A percentile compares a stretch with the other conserved stretches of the same genome.
These are phyloP conservation scores for Aspergillus intermedius DNA, from an alignment of 2,329 filamentous ascomycete genomes.

Conservation along the genomic window DNA sequence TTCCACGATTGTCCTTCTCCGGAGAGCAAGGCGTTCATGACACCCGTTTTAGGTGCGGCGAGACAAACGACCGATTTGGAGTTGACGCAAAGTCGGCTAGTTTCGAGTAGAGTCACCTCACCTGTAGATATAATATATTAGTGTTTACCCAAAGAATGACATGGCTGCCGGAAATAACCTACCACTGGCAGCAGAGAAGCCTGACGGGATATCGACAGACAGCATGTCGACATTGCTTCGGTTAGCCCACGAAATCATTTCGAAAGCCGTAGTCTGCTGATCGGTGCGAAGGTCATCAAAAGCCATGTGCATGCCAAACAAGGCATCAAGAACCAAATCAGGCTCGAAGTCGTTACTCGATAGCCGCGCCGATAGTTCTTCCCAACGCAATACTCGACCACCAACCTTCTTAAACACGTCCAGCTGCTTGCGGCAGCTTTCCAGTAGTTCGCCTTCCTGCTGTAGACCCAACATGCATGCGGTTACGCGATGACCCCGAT, in stretches of 20 bases:
- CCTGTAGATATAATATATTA: conserved; percentile 30
- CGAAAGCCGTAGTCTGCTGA: conserved; percentile 76
- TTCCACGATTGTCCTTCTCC: conserved; percentile 59
- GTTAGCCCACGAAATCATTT: conserved; percentile 91
- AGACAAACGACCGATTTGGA: conserved; percentile 78
- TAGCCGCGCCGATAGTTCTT: conserved; percentile 47
- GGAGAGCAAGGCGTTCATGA: conserved; percentile 67
- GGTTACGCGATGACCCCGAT: conserved; percentile 72
- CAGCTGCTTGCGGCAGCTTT: conserved; percentile 73
- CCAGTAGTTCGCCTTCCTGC: conserved; percentile 71
- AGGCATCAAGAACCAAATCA: conserved; percentile 78
- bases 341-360: conserved; percentile 56
- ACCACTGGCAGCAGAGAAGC: conserved; percentile 73
- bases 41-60: conserved; percentile 76
- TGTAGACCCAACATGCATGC: conserved; percentile 81
- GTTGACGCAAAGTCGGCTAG: conserved; percentile 69
- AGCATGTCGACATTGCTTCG: conserved; percentile 75
- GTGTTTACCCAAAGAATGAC: neutral
- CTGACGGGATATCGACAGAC: conserved; percentile 85
- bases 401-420: conserved; percentile 79
- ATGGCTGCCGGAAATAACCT: conserved; percentile 42
- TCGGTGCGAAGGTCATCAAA: conserved; percentile 82
- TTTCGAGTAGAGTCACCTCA: conserved; percentile 57
- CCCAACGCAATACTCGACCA: conserved; percentile 62
- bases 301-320: conserved; percentile 77